Evolutionary conservation across 2,329 filamentous ascomycete species (phyloP), one percentile per base, ranked within the genome.

Genomic region (Zasmidium angulare): DNA sequence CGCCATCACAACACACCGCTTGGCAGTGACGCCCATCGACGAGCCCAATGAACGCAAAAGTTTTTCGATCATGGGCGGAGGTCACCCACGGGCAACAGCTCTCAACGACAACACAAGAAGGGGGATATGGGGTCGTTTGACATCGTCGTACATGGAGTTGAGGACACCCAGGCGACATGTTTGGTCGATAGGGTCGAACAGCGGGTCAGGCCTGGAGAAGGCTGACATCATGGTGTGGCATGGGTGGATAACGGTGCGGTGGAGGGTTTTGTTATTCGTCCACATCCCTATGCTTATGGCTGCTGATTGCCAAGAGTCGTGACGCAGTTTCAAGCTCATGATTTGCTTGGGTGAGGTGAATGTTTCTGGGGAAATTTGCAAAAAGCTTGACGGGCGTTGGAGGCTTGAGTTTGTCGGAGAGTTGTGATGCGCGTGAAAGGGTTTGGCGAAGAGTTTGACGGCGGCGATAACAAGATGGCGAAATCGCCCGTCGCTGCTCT

Each of bases 181-280:
- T 46, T 56, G 54, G 54, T 24, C 46, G 54, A 46, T 50, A n/a
- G 19, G 12, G 6, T 11, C 23, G 22, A 43, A 50, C 47, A 56
- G 54, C 54, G 54, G 54, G 54, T 56, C 54, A 12, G 19, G 14
- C 21, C 21, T 43, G 48, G 47, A 40, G 47, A 36, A 36, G 31
- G 20, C 40, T 56, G 54, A 56, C 47, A 50, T 56, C 54, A 56
- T 56, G 11, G 40, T 17, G 46, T n/a, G 17, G 6, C 47, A 46
- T 26, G 29, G 54, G 54, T 56, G 54, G 54, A 46, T 46, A 48
- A 46, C 47, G 29, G 46, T 20, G 54, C 46, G 12, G 53, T 56
- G 53, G 53, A 56, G 53, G 24, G 48, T 7, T 23, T 29, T 22
- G 52, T 26, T 26, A 40, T 29, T 26, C 26, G 11, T 51, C 47